Percentiles rank a stretch among this genome's conserved stretches.
Evolutionary conservation across 2,329 filamentous ascomycete species (phyloP).

Genomic region (Peltaster fructicola): DNA sequence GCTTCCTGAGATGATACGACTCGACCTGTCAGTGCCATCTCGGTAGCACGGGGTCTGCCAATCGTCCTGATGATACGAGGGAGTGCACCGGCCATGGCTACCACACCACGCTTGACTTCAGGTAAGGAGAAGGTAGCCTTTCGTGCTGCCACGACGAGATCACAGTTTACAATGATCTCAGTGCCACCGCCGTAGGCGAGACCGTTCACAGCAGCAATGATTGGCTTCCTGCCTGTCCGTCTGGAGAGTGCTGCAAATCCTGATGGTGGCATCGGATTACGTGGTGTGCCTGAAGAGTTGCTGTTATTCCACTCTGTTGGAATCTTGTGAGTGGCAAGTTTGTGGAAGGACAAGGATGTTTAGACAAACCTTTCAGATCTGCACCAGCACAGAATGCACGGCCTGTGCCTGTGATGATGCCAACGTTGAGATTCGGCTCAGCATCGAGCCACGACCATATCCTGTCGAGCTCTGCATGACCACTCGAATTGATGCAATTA

Average conservation of each 20-base stretch:
- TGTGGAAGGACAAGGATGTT: background rate
- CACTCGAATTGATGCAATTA: constrained; percentile 19
- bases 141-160: constrained; percentile 47
- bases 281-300: constrained; percentile 10
- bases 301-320: constrained; percentile 17
- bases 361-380: constrained; percentile 17
- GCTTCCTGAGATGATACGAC: constrained; percentile 43
- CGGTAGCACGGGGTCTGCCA: constrained; percentile 51
- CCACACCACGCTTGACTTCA: constrained; percentile 53
- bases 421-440: constrained; percentile 16
- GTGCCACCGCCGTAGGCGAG: constrained; percentile 58
- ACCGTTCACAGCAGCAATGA: constrained; percentile 62
- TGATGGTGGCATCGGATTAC: constrained; percentile 16
- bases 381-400: constrained; percentile 21
- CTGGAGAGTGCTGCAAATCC: constrained; percentile 53
- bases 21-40: constrained; percentile 51
- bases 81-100: constrained; percentile 52
- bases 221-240: constrained; percentile 51
- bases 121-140: constrained; percentile 49
- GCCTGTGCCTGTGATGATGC: constrained; percentile 20
- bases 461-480: constrained; percentile 15
- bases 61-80: constrained; percentile 47
- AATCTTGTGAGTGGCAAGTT: background rate
- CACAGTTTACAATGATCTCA: constrained; percentile 56
- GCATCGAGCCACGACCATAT: constrained; percentile 18